Evolutionary conservation across 2,329 filamentous ascomycete genomes (phyloP), one percentile per base, ranked within the genome.

Genomic region (Trichoderma endophyticum): DNA sequence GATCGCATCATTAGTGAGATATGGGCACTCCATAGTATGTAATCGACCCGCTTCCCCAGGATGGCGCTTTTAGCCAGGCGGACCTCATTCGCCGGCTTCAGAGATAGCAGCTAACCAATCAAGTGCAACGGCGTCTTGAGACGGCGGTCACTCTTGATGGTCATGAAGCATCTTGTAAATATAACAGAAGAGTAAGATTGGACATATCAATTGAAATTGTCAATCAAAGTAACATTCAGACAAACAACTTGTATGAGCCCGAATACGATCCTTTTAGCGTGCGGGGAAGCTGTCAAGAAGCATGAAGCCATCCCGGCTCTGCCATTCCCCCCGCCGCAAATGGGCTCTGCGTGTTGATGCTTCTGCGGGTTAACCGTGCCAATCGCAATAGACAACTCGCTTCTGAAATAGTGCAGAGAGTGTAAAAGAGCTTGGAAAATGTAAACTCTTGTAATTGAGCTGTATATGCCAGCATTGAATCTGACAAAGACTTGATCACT

Each of bases 31-130:
- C 30, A 14, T n/a, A 34, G 21, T 54, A 54, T 54, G 48, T 54
- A 57, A 57, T 57, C 15, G 66, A 54, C 66, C 66, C 66, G 66
- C 66, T 62, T 70, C 57, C 57, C 66, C 57, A 48, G 56, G 57
- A 70, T 70, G 39, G 66, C 39, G 56, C 39, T 61, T 32, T 54
- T 62, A 54, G 56, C 24, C 18, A 11, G 15, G 56, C 66, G 56
- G 36, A 62, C 12, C 39, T 62, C 39, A 54, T 62, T 54, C 57
- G 66, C 11, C 21, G 57, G 57, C 8, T 54, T 56, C 43, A 48
- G 56, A 9, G 21, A 43, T 43, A 43, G 39, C 39, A 39, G 36
- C 11, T 32, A 21, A 30, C 57, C 57, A 60, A 60, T 60, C 57
- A 60, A 12, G 28, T 34, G 57, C 18, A 34, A 21, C 14, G 28